A percentile compares a stretch with the other conserved stretches of the same genome.
Evolutionary conservation across 495 filamentous ascomycete genomes (phyloP).

Genomic region (Aspergillus coremiiformis): DNA sequence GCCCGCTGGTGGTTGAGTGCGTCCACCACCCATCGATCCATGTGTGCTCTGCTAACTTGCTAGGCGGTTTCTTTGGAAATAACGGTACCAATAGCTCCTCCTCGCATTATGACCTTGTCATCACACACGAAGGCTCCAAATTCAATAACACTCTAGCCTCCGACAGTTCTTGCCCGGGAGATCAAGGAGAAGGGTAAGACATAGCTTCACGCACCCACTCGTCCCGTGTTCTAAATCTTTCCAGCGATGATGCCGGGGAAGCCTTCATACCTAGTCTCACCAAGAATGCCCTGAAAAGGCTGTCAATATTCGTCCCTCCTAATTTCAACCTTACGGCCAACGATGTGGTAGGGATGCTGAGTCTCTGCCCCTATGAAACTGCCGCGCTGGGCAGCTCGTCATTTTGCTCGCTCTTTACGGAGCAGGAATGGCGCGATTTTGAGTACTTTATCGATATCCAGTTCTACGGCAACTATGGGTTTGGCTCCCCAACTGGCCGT

Average conservation of each 20-base stretch:
- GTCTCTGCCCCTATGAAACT: conserved; percentile 29
- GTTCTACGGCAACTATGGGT: conserved; percentile 51
- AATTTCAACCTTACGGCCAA: conserved; percentile 44
- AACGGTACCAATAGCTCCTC: conserved; percentile 30
- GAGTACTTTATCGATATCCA: conserved; percentile 50
- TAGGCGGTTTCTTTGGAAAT: conserved; percentile 34
- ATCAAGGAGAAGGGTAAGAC: conserved; percentile 10
- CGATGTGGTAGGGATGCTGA: conserved; percentile 49
- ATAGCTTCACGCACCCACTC: background rate
- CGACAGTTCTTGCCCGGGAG: conserved; percentile 26
- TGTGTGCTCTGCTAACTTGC: conserved; percentile 2
- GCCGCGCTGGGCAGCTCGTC: conserved; percentile 19
- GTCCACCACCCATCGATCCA: conserved; percentile 2
- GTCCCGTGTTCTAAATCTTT: background rate
- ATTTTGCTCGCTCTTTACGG: conserved; percentile 51
- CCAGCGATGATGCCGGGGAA: conserved; percentile 20
- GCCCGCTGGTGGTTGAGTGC: conserved; percentile 35
- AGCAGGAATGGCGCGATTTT: conserved; percentile 48
- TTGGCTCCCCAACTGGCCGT: conserved; percentile 51
- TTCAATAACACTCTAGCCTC: conserved; percentile 46
- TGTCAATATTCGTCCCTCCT: conserved; percentile 19
- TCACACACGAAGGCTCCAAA: conserved; percentile 40
- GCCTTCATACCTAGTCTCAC: conserved; percentile 24
- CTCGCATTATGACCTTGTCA: conserved; percentile 34
- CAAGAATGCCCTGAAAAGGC: conserved; percentile 16